Base-by-base conservation (phyloP, 176 grass and related monocot species). In the Eleusine indica region DNA sequence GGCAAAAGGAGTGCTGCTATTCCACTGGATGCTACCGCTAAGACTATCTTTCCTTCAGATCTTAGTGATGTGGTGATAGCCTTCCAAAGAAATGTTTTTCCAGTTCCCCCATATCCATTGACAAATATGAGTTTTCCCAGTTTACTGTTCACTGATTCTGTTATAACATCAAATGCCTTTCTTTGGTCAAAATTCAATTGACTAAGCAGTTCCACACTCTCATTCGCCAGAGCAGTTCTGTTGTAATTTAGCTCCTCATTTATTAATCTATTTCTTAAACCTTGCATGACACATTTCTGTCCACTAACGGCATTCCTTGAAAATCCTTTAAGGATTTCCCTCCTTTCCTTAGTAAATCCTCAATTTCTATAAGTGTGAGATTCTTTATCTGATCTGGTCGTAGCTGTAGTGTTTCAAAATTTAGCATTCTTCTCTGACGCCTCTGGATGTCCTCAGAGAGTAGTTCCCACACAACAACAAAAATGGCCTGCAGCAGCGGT, bases 31-130 rank as follows among this genome's bases (percentile, higher is more conserved):
- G 68, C 80, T 1, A 82, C 68, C 0, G 54, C 54, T 21, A 82
- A n/a, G 32, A 82, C 68, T 62, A 83, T 83, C 2, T 75, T 83
- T 18, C 81, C 81, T 75, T 83, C 41, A 17, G 71, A 74, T 18
- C 58, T 0, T 4, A 83, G 25, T 1, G 3, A 3, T 7, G 70
- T 75, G 0, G 16, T 84, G 9, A 84, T 57, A 10, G 63, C 63
- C 9, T 68, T 84, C 82, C 63, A 76, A 14, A 84, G 19, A 68
- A 84, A 84, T 29, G 47, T 84, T 53, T 76, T 84, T 1, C 82
- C 61, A 5, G 62, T 84, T 17, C 47, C 63, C 6, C 60, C 73
- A 44, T 68, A 58, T 68, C 63, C 73, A 58, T 76, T 15, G 0
- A 84, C 48, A 32, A 84, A 76, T 7, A 76, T 84, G 2, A 29